Base-by-base conservation (phyloP, 805 yeast genomes). In the Candida taoyuanica region DNA sequence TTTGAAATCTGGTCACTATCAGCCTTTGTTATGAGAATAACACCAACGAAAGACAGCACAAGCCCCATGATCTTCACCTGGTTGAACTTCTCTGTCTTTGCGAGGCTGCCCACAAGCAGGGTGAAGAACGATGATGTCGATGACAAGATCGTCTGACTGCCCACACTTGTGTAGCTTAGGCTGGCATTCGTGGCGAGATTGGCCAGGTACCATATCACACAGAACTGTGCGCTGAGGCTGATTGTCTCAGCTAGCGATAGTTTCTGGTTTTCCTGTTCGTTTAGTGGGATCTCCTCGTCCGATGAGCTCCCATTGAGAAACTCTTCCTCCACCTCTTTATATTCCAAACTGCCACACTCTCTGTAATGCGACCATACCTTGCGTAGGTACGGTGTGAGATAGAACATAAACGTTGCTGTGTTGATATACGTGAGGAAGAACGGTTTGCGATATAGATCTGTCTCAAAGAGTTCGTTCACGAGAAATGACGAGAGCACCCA, bases 121-220 rank as follows among this genome's bases (percentile, higher is more conserved):
- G 98, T 93, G 74, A 93, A 93, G 57, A 93, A 88, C 7, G 96
- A 85, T 5, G 95, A 82, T 0, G 98, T 89, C 26, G 96, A 84
- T 14, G 96, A 84, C 28, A 93, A 63, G 17, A 93, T 91, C 3
- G 98, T 93, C 53, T 94, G 97, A 12, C 93, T 82, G 2, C 95
- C 94, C 16, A 93, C 98, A 11, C 89, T 80, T 0, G 98, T 93
- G 60, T 82, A 93, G 17, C 83, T 73, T 36, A 93, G 67, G 16
- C 95, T 80, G 0, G 95, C 86, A 61, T 93, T 93, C 23, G 93
- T 87, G 39, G 85, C 81, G 47, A 89, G 70, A 59, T 93, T 93
- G 3, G 98, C 95, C 14, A 79, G 44, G 56, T 86, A 93, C 98
- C 98, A 93, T 30, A 93, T 65, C 3, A 84, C 62, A 46, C 94